Evolutionary conservation across 2,329 filamentous ascomycete species (phyloP).

Genomic region (Pseudogymnoascus pannorum): DNA sequence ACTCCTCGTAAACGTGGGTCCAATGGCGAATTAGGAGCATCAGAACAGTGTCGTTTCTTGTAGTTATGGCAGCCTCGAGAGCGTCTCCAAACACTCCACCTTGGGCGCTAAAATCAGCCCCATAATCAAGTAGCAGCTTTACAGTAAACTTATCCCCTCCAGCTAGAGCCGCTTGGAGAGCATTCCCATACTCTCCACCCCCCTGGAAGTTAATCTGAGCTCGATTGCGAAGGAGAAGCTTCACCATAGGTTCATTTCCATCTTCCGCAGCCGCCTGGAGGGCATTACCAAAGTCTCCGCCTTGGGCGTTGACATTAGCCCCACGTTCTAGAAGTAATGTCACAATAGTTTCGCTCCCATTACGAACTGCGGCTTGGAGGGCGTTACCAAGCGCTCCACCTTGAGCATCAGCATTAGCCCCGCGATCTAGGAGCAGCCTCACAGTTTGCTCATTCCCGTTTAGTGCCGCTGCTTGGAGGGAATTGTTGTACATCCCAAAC

Average conservation of each 20-base stretch:
- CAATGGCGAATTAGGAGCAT: background rate
- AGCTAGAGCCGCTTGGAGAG: background rate
- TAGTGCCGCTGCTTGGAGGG: background rate
- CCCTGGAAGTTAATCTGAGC: slow-evolving; percentile 7
- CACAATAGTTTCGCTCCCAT: background rate
- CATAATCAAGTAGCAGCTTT: background rate
- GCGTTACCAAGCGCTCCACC: background rate
- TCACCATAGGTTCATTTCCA: background rate
- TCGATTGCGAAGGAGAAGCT: background rate
- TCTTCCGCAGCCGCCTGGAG: background rate
- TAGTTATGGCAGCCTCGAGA: background rate
- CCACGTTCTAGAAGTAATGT: background rate
- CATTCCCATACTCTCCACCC: background rate
- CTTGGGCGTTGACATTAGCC: no score
- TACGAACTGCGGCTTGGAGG: background rate
- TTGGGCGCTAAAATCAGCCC: background rate
- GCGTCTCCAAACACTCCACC: background rate
- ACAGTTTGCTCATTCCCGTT: background rate
- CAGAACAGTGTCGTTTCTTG: background rate
- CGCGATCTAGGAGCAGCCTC: slow-evolving; percentile 9
- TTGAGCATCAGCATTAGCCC: slow-evolving; percentile 4
- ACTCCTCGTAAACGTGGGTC: background rate
- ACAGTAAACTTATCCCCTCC: background rate
- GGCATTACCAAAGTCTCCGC: background rate
- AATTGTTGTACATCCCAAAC: background rate